Evolutionary conservation across 768 basidiomycete species (phyloP).

Genomic region (Mrakia hoshinonis): DNA sequence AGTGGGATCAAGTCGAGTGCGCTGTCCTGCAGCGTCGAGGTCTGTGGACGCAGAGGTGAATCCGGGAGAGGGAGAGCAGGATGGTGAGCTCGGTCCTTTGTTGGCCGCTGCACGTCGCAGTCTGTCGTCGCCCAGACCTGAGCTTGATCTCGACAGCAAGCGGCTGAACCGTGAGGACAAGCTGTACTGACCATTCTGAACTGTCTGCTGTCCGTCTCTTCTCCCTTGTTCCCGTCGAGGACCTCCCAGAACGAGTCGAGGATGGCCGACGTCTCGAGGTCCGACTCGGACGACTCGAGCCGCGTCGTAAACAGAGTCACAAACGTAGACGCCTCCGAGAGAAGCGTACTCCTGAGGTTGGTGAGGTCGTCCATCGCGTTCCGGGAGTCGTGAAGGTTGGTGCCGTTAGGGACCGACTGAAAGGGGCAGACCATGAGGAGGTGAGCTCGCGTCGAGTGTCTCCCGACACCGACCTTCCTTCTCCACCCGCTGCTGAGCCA

Average conservation of each 20-base stretch:
- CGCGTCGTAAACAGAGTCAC: neutral
- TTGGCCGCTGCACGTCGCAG: neutral
- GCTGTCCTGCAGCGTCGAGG: neutral
- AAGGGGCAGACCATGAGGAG: too few species aligned
- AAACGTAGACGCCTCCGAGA: neutral
- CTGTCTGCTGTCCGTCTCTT: neutral
- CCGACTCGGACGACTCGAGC: constrained; percentile 3
- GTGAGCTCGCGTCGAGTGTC: too few species aligned
- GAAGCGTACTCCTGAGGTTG: neutral
- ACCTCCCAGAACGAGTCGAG: constrained; percentile 17
- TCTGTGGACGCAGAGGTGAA: neutral
- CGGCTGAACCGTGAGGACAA: too few species aligned
- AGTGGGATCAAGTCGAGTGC: constrained; percentile 14
- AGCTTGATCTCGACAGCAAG: neutral
- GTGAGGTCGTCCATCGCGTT: constrained; percentile 2
- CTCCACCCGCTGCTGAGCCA: too few species aligned
- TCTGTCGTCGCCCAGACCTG: neutral
- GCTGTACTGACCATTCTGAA: neutral
- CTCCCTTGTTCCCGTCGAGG: neutral
- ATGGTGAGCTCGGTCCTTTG: neutral
- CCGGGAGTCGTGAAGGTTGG: neutral
- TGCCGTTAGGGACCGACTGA: too few species aligned
- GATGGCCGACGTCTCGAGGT: constrained; percentile 2
- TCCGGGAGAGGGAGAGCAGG: neutral
- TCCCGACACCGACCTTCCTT: too few species aligned